Percentiles rank a stretch among this genome's conserved stretches.
phyloP scores from a whole-genome alignment of 2,329 filamentous ascomycete genomes.

The Cytospora chrysosperma region DNA sequence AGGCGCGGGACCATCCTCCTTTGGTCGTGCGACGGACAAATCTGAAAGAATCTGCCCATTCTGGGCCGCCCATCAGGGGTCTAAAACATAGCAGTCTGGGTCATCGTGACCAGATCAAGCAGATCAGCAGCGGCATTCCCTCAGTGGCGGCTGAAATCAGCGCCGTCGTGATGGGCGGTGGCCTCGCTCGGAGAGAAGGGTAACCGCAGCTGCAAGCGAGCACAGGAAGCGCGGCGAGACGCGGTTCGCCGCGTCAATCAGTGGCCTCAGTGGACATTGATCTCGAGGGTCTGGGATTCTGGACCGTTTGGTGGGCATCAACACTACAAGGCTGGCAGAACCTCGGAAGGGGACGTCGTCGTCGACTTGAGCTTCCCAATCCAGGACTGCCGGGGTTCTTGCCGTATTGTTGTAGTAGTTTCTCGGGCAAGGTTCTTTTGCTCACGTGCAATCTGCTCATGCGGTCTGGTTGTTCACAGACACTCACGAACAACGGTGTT shows the following conservation, averaged over 20 bases:
- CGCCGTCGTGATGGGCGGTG: conserved; percentile 7
- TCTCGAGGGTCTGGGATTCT: not conserved
- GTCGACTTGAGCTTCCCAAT: not conserved
- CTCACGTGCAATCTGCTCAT: conserved; percentile 8
- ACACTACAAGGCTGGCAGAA: too few species aligned
- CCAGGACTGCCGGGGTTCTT: not conserved
- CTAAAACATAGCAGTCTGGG: not conserved
- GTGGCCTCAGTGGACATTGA: not conserved
- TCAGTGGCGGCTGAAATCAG: conserved; percentile 17
- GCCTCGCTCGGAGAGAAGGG: conserved; percentile 3
- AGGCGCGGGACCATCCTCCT: conserved; percentile 6
- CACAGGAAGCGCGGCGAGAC: not conserved
- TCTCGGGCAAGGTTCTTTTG: not conserved
- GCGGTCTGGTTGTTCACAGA: conserved; percentile 11
- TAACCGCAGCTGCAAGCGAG: not conserved
- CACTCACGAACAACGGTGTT: conserved; percentile 6
- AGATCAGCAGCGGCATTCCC: conserved; percentile 5
- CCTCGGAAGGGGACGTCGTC: not conserved
- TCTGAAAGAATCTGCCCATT: conserved; percentile 4
- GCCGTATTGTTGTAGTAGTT: not conserved
- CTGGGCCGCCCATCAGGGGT: not conserved
- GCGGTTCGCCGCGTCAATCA: not conserved
- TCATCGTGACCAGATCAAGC: conserved; percentile 7
- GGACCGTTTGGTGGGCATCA: not conserved
- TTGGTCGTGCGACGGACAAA: conserved; percentile 4